phyloP scores from a whole-genome alignment of 2,329 filamentous ascomycete species.

The Fusarium temperatum region DNA sequence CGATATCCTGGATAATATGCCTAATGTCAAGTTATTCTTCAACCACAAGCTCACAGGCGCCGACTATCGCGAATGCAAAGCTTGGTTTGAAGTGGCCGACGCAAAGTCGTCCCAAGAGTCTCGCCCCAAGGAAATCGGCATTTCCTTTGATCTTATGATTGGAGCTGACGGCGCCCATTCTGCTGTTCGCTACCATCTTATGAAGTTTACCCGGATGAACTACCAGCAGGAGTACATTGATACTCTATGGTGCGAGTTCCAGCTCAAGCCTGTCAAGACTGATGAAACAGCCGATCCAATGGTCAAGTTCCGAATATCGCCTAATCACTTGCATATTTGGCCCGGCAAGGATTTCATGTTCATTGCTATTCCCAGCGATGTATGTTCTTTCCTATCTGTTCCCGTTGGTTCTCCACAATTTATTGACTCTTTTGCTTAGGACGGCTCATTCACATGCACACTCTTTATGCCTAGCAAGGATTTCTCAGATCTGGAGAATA shows the following conservation, averaged over 20 bases:
- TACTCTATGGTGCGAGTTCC: constrained; percentile 96
- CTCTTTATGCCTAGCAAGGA: constrained; percentile 82
- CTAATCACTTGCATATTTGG: constrained; percentile 97
- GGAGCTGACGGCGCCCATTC: constrained; percentile 97
- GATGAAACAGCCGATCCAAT: constrained; percentile 42
- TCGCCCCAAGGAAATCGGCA: constrained; percentile 77
- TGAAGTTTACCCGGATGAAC: constrained; percentile 92
- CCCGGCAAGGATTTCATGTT: constrained; percentile 96
- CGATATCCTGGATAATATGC: constrained; percentile 81
- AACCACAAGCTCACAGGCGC: constrained; percentile 92
- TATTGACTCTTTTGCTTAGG: constrained; percentile 54
- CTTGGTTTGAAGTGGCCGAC: constrained; percentile 81
- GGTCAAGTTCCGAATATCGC: constrained; percentile 78
- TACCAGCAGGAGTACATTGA: constrained; percentile 97
- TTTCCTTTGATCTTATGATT: constrained; percentile 91
- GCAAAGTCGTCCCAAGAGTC: constrained; percentile 47
- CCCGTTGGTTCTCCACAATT: neutral
- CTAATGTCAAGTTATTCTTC: constrained; percentile 93
- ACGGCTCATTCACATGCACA: constrained; percentile 94
- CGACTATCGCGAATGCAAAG: constrained; percentile 80
- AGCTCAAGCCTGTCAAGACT: constrained; percentile 67
- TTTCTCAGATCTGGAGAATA: constrained; percentile 73
- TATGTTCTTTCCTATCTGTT: constrained; percentile 46
- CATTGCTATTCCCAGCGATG: constrained; percentile 86
- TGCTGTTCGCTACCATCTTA: constrained; percentile 87